Conservation (phyloP, 108 stramenopile species). For the Stephanodiscus triporus region DNA sequence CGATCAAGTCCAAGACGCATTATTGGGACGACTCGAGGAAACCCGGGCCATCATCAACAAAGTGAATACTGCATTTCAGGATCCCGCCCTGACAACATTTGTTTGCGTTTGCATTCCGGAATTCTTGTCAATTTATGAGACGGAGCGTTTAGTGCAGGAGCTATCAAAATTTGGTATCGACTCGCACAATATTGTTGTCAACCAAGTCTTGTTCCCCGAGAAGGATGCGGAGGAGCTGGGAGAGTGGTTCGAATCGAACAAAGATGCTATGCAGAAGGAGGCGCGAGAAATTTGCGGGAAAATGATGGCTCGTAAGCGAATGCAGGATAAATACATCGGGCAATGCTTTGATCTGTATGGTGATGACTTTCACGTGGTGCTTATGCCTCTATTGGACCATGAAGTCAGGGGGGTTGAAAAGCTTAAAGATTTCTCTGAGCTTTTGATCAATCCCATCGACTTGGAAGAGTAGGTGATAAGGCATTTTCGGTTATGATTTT, state of each 20-base stretch:
- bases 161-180: conserved; percentile 98
- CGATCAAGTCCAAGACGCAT: conserved; percentile 76
- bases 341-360: conserved; percentile 99
- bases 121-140: conserved; percentile 99
- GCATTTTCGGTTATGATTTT: neutral
- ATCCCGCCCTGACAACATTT: conserved; percentile 97
- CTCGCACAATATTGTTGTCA: conserved; percentile 98
- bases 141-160: conserved; percentile 99
- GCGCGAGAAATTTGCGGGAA: conserved; percentile 95
- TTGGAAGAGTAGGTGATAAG: conserved; percentile 56
- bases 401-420: conserved; percentile 94
- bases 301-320: conserved; percentile 96
- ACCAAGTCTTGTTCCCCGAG: conserved; percentile 99
- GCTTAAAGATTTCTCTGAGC: conserved; percentile 86
- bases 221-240: conserved; percentile 96
- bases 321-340: conserved; percentile 99
- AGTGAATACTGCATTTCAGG: conserved; percentile 95
- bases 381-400: conserved; percentile 98
- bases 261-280: conserved; percentile 82
- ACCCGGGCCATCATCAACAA: conserved; percentile 91
- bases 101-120: conserved; percentile 99
- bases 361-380: conserved; percentile 96
- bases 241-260: conserved; percentile 90
- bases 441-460: conserved; percentile 89
- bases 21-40: conserved; percentile 93